Conservation (phyloP, 257 asterid species). For the Nicotiana sylvestris region DNA sequence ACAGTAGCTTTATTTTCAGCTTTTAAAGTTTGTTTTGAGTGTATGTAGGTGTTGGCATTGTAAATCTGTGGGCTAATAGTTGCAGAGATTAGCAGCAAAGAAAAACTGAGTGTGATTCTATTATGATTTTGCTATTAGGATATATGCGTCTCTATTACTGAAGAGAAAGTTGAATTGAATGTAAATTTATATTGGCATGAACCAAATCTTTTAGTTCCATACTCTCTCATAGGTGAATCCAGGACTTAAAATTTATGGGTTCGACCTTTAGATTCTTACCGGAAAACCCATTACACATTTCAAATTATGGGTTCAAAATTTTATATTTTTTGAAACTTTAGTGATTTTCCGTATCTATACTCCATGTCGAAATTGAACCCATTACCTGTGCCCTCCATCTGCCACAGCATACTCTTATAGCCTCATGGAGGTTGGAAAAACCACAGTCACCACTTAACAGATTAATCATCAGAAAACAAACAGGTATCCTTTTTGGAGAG, state of each 20-base stretch:
- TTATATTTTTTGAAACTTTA: too few relatives aligned
- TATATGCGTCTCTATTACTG: neutral
- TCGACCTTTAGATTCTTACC: too few relatives aligned
- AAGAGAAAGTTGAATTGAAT: neutral
- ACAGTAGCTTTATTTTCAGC: neutral
- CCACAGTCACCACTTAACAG: neutral
- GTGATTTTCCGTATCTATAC: too few relatives aligned
- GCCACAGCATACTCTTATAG: neutral
- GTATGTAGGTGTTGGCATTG: neutral
- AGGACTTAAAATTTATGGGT: too few relatives aligned
- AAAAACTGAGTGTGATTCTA: neutral
- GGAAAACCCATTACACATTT: too few relatives aligned
- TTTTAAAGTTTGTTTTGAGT: neutral
- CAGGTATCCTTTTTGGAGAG: neutral
- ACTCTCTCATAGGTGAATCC: neutral
- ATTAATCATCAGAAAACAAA: conserved; percentile 1
- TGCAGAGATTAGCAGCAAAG: neutral
- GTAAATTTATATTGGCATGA: neutral
- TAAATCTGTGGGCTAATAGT: neutral
- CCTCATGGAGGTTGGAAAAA: neutral
- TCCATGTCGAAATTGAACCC: too few relatives aligned
- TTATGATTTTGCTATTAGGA: neutral
- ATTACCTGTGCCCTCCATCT: too few relatives aligned
- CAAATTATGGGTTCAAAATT: too few relatives aligned
- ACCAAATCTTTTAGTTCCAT: neutral